Evolutionary conservation across 2,329 filamentous ascomycete genomes (phyloP).

Genomic region (Cladosporium phlei): DNA sequence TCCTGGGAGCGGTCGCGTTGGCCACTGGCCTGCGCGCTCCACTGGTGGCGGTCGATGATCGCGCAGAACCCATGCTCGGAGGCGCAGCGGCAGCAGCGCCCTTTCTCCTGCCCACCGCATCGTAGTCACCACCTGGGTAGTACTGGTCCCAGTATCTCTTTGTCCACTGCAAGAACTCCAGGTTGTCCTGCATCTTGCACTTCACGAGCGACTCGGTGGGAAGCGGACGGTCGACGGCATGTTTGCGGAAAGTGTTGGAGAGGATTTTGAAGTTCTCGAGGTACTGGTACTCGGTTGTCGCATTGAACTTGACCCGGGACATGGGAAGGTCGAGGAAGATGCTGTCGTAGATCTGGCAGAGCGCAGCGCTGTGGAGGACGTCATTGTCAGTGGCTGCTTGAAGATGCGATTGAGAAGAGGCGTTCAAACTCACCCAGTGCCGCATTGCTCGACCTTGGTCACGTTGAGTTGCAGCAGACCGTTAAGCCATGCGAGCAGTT

Average conservation of each 20-base stretch:
- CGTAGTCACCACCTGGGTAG: constrained; percentile 95
- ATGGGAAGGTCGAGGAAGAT: constrained; percentile 96
- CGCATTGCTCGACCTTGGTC: constrained; percentile 97
- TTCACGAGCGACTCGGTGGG: constrained; percentile 86
- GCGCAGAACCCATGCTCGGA: constrained; percentile 47
- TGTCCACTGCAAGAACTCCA: constrained; percentile 95
- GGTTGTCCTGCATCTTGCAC: constrained; percentile 99
- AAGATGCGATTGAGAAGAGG: constrained; percentile 14
- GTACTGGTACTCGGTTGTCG: constrained; percentile 94
- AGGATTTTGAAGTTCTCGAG: constrained; percentile 98
- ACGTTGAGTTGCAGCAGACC: constrained; percentile 96
- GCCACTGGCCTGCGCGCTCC: constrained; percentile 31
- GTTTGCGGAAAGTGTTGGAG: constrained; percentile 81
- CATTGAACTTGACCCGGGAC: constrained; percentile 96
- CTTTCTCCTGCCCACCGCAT: constrained; percentile 80
- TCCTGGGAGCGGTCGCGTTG: constrained; percentile 44
- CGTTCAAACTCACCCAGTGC: constrained; percentile 72
- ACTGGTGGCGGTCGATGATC: constrained; percentile 54
- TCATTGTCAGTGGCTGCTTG: constrained; percentile 13
- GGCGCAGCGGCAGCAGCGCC: constrained; percentile 54
- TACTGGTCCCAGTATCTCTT: constrained; percentile 98
- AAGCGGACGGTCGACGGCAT: constrained; percentile 83
- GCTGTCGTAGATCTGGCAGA: constrained; percentile 97
- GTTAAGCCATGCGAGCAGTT: constrained; percentile 94
- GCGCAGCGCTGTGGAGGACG: constrained; percentile 63